Evolutionary conservation across 257 asterid species (phyloP), one percentile per base, ranked within the genome.

Genomic region (Verbena officinalis): DNA sequence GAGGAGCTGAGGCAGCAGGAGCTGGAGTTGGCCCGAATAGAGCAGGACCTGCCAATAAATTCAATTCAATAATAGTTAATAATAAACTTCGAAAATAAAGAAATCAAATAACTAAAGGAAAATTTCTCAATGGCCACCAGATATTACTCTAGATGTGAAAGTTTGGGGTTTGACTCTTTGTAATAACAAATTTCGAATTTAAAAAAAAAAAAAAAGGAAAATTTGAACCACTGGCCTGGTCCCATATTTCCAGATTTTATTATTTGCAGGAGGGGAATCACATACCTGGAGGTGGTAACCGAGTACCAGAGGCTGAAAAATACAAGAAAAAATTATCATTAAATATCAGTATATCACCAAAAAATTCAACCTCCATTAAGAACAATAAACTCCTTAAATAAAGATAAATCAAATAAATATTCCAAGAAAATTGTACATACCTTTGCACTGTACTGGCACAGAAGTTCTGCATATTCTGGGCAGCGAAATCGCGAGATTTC

Each of bases 261-360:
- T 42, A 1, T 17, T n/a, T n/a, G n/a, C 15, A 42, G n/a, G 3
- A 13, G 9, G 9, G 10, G 17, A 5, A 12, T 3, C 48, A 19
- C 15, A 22, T 73, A 86, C 95, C 95, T 72, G 95, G 81, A 72
- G 95, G 56, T 21, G 95, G 91, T 31, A 86, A 62, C 4, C 82
- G 84, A 69, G 60, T 83, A 1, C 91, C 91, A 0, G 88, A 16
- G 33, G 88, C 95, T 86, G 91, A 79, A 70, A 65, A 59, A 70
- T 4, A 17, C 40, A 64, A 53, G 59, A 65, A 72, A 43, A 65
- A 74, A 38, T 27, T 2, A 13, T 10, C 1, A 23, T 9, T 38
- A 49, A 7, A 8, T 12, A 17, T 50, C 9, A 43, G 33, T 7
- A 61, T 27, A 27, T 2, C 5, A 27, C 33, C 2, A 27, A 27